Base-by-base conservation (phyloP, 1,139 yeast species). In the Maudiozyma humilis region DNA sequence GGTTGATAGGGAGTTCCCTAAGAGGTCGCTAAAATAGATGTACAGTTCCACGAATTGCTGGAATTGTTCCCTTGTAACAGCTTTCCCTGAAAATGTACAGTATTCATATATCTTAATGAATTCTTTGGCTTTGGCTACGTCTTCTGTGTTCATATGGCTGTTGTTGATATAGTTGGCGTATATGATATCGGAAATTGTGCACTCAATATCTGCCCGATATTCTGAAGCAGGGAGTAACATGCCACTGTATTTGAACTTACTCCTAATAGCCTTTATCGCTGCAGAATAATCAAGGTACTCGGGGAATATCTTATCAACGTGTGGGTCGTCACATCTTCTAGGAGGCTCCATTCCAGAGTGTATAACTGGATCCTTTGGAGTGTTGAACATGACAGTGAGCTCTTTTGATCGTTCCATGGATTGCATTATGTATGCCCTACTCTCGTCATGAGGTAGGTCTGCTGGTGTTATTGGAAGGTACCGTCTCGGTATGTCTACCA, bases 401-500 rank as follows among this genome's bases (percentile, higher is more conserved):
- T 60, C 57, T 33, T 52, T 53, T 4, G 62, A 53, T 34, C 71
- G 60, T 27, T 62, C 55, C 62, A 74, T 60, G 55, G 77, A 67
- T 44, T 60, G 52, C 48, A 72, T 51, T 53, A 79, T 68, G 62
- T 64, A 64, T 43, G 44, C 57, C 45, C 65, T 71, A 60, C 63
- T 75, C 27, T 66, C 65, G 16, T 60, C 58, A 45, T 60, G 63
- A 0, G 91, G 87, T 43, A 84, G 66, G 59, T 86, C 95, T 34
- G 71, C 72, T 19, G 72, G 68, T 20, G 79, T 75, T 3, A 69
- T 56, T 0, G 95, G 93, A 17, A 87, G 70, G 59, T 85, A 87
- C 39, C 77, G 68, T 47, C 78, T 71, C 0, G 96, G 96, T 16
- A 88, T 83, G 51, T 82, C 93, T 47, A 78, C 77, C 54, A 88